These are phyloP conservation scores for Neofusicoccum laricinum DNA, from an alignment of 2,329 filamentous ascomycete species.

Conservation along the genomic window DNA sequence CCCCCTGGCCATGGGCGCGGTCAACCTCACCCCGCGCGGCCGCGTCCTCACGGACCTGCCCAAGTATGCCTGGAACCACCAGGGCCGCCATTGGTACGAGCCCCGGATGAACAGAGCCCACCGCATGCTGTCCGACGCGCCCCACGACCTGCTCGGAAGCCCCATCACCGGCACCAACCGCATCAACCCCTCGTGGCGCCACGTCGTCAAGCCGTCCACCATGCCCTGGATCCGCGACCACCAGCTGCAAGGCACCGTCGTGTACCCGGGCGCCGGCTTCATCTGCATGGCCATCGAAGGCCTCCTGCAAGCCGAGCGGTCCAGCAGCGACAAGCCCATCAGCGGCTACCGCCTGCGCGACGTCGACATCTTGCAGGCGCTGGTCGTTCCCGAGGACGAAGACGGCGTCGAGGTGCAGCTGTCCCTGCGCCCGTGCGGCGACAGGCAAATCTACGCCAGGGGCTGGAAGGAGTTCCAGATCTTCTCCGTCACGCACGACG, in stretches of 20 bases:
- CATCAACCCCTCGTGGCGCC: conserved; percentile 20
- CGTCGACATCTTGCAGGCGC: not conserved
- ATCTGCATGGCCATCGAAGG: conserved; percentile 32
- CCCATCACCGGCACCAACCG: conserved; percentile 22
- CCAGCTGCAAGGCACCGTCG: conserved; percentile 23
- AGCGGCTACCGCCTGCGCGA: conserved; percentile 2
- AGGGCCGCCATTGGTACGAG: conserved; percentile 21
- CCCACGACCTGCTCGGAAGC: conserved; percentile 25
- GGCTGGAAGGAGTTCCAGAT: conserved; percentile 8
- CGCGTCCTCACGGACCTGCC: conserved; percentile 22
- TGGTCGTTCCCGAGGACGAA: not conserved
- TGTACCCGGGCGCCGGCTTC: conserved; percentile 32
- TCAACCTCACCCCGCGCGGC: conserved; percentile 18
- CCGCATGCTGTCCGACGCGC: not conserved
- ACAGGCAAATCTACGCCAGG: not conserved
- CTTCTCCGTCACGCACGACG: not conserved
- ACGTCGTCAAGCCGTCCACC: conserved; percentile 22
- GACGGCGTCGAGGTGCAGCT: not conserved
- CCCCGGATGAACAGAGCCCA: conserved; percentile 15
- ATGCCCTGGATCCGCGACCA: conserved; percentile 24
- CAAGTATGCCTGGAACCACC: conserved; percentile 27
- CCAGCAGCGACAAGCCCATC: not conserved
- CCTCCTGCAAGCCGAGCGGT: not conserved
- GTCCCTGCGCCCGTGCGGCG: not conserved
- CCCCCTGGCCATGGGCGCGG: conserved; percentile 23